Conservation (phyloP, 805 yeast species). For the Hanseniaspora vineae region DNA sequence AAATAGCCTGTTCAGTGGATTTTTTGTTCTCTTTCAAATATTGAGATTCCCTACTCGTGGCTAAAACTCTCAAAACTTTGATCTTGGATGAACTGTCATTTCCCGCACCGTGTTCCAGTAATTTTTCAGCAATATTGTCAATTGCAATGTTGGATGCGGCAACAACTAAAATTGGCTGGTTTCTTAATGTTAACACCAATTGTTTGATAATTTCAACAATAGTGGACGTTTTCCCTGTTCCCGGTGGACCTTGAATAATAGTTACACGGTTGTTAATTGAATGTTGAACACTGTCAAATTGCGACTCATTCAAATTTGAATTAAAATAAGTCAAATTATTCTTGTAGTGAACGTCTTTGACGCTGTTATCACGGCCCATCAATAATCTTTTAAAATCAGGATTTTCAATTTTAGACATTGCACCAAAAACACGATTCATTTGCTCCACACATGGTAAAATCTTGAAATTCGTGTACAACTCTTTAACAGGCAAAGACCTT, state of each 20-base stretch:
- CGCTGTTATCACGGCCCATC: slow-evolving; percentile 37
- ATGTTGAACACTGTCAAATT: slow-evolving; percentile 41
- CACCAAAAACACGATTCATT: slow-evolving; percentile 47
- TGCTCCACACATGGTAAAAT: slow-evolving; percentile 53
- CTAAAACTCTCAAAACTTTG: slow-evolving; percentile 41
- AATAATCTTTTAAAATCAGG: slow-evolving; percentile 38
- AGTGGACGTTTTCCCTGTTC: slow-evolving; percentile 70
- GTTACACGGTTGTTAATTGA: slow-evolving; percentile 39
- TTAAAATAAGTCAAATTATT: slow-evolving; percentile 39
- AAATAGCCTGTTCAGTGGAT: background rate
- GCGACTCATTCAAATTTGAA: slow-evolving; percentile 44
- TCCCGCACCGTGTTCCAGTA: slow-evolving; percentile 22
- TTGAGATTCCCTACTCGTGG: slow-evolving; percentile 48
- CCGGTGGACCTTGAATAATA: slow-evolving; percentile 69
- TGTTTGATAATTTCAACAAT: slow-evolving; percentile 50
- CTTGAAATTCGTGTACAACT: slow-evolving; percentile 25
- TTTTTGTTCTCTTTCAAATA: slow-evolving; percentile 26
- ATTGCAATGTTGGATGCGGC: slow-evolving; percentile 70
- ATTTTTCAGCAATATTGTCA: slow-evolving; percentile 62
- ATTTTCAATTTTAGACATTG: slow-evolving; percentile 49
- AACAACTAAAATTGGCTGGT: slow-evolving; percentile 55
- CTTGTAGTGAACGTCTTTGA: slow-evolving; percentile 42
- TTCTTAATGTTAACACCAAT: slow-evolving; percentile 38
- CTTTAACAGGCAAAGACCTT: slow-evolving; percentile 31
- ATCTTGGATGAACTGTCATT: slow-evolving; percentile 30